phyloP scores from a whole-genome alignment of 2,329 filamentous ascomycete genomes.

The Trichoderma sp. region DNA sequence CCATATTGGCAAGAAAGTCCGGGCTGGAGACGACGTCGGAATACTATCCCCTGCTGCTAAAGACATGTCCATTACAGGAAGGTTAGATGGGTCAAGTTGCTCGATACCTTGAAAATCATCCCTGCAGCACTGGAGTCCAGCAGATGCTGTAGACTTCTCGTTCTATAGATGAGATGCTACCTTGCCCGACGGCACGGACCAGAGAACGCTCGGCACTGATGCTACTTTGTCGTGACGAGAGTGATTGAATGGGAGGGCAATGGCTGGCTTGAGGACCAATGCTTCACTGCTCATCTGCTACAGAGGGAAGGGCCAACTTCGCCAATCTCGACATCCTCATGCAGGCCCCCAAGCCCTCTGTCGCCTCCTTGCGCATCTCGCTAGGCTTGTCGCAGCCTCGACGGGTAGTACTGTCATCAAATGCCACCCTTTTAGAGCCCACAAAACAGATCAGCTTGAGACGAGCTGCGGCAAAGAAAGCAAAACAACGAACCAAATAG shows the following conservation, averaged over 20 bases:
- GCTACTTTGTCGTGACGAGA: background rate
- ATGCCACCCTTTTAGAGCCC: background rate
- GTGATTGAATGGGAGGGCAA: background rate
- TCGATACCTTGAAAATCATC: background rate
- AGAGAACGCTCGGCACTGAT: background rate
- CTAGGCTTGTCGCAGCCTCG: conserved; percentile 6
- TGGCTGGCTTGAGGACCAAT: conserved; percentile 2
- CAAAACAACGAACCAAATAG: background rate
- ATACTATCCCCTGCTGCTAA: background rate
- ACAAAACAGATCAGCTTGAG: conserved; percentile 21
- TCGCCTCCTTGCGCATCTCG: conserved; percentile 11
- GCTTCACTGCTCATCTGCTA: background rate
- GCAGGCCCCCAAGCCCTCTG: background rate
- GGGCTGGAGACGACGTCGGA: conserved; percentile 10
- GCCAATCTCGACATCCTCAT: conserved; percentile 19
- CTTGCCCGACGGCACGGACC: background rate
- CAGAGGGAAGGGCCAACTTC: conserved; percentile 1
- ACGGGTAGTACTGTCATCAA: conserved; percentile 13
- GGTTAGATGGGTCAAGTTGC: conserved; percentile 12
- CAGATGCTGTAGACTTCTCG: background rate
- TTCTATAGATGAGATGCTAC: background rate
- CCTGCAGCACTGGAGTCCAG: conserved; percentile 2
- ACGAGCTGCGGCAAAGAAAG: background rate
- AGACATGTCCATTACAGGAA: conserved; percentile 21
- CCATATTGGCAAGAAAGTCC: background rate